Percentiles rank a stretch among this genome's conserved stretches.
These are phyloP conservation scores for Yamadazyma friedrichii DNA, from an alignment of 1,139 yeast genomes.

Conservation along the genomic window DNA sequence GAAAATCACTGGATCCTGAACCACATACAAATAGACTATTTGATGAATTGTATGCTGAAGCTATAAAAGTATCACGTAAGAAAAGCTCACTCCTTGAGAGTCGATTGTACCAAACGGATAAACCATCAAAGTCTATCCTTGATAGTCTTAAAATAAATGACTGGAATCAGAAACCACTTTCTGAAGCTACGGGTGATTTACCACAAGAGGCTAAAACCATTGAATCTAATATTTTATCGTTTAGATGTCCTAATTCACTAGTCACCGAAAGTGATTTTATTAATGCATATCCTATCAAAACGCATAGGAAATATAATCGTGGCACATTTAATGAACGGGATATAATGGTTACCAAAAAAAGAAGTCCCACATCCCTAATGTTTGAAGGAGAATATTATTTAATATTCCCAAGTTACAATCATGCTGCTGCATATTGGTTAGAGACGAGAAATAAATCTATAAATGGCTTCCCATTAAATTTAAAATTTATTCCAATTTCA, in stretches of 20 bases:
- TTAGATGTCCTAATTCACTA: slow-evolving; percentile 36
- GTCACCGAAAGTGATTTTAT: slow-evolving; percentile 38
- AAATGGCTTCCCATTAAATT: slow-evolving; percentile 48
- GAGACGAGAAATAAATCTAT: slow-evolving; percentile 49
- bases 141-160: slow-evolving; percentile 31
- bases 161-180: slow-evolving; percentile 32
- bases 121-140: slow-evolving; percentile 3
- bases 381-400: slow-evolving; percentile 53
- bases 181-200: slow-evolving; percentile 24
- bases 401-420: slow-evolving; percentile 43
- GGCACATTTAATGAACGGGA: slow-evolving; percentile 19
- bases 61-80: not conserved
- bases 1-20: no score
- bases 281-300: slow-evolving; percentile 31
- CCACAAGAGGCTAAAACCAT: slow-evolving; percentile 16
- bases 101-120: slow-evolving; percentile 1
- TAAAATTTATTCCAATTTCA: slow-evolving; percentile 38
- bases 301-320: slow-evolving; percentile 30
- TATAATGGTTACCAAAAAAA: slow-evolving; percentile 42
- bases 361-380: slow-evolving; percentile 45
- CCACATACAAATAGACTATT: no score
- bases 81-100: not conserved
- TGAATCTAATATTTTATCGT: slow-evolving; percentile 31
- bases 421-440: slow-evolving; percentile 50
- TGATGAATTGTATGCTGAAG: slow-evolving; percentile 1